Base-by-base conservation (phyloP, 441 rosid genomes). In the Monsonia emarginata region DNA sequence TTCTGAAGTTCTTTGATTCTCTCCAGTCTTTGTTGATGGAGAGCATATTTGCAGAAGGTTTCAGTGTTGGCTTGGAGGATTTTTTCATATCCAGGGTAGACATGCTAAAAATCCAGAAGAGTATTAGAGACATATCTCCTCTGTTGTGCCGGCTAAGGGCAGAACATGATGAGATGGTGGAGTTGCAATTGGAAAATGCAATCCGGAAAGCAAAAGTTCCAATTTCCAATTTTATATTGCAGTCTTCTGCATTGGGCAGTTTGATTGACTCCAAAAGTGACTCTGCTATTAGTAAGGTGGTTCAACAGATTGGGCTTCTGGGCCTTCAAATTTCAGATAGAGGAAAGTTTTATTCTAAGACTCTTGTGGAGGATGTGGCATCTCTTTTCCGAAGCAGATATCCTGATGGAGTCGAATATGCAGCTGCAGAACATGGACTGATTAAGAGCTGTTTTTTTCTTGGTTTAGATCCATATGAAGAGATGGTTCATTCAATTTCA, bases 381-480 rank as follows among this genome's bases (percentile, higher is more conserved):
- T 74, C 69, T 31, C 88, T 82, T 70, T 87, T 85, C 77, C 75
- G 74, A 79, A 78, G 78, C 38, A 85, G 79, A 54, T 86, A 89
- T 72, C 92, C 86, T 62, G 27, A 78, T 61, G 65, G 65, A 31
- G 62, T 36, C 25, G 74, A 80, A 64, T 85, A 87, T 78, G 86
- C 93, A 36, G 83, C 96, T 72, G 91, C 88, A 18, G 80, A 85
- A 42, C 83, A 82, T 69, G 99, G 99, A 42, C 69, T 95, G 22
- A 76, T 95, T 59, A 78, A 79, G 69, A 72, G 88, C 63, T 84
- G 96, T 74, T 91, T 91, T 65, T 83, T 91, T 65, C 83, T 77
- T 65, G 99, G 97, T 32, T 74, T 95, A 75, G 97, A 95, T 83
- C 92, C 97, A 1, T 91, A 85, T 72, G 99, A 91, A 77, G 91